phyloP scores from a whole-genome alignment of 139 green algal genomes.

The Coelastrella sp. region DNA sequence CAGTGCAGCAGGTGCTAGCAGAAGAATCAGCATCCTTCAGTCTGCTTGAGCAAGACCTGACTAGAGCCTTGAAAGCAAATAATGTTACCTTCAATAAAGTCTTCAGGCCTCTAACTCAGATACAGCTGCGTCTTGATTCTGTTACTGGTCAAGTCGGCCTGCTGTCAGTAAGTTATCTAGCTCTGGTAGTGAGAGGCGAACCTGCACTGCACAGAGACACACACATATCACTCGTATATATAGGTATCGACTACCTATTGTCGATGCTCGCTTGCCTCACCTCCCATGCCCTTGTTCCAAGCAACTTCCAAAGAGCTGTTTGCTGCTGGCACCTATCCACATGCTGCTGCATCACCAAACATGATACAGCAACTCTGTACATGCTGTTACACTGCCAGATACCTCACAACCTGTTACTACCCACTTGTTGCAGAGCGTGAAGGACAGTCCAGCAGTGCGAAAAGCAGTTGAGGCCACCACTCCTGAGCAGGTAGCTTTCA shows the following conservation, averaged over 20 bases:
- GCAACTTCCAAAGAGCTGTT: too few relatives aligned
- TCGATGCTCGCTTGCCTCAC: too few relatives aligned
- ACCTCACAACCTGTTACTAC: too few relatives aligned
- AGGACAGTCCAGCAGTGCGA: conserved; percentile 72
- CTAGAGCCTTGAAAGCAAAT: background rate
- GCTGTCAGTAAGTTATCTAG: conserved; percentile 28
- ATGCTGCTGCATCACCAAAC: too few relatives aligned
- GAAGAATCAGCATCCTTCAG: conserved; percentile 13
- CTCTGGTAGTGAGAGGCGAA: too few relatives aligned
- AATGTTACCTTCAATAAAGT: conserved; percentile 8
- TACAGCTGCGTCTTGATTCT: conserved; percentile 5
- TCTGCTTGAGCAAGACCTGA: conserved; percentile 24
- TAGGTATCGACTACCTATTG: too few relatives aligned
- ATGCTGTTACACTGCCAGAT: too few relatives aligned
- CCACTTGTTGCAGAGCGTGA: conserved; percentile 31
- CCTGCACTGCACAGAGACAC: background rate
- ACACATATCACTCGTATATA: too few relatives aligned
- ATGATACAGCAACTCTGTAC: too few relatives aligned
- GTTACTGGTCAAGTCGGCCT: background rate
- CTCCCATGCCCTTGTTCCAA: too few relatives aligned
- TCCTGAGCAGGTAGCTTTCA: conserved; percentile 77
- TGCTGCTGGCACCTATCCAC: too few relatives aligned
- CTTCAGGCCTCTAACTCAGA: conserved; percentile 23
- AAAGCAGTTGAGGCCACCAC: conserved; percentile 85
- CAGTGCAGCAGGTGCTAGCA: conserved; percentile 29